These are phyloP conservation scores for Nemania serpens DNA, from an alignment of 2,329 filamentous ascomycete species.

Conservation along the genomic window DNA sequence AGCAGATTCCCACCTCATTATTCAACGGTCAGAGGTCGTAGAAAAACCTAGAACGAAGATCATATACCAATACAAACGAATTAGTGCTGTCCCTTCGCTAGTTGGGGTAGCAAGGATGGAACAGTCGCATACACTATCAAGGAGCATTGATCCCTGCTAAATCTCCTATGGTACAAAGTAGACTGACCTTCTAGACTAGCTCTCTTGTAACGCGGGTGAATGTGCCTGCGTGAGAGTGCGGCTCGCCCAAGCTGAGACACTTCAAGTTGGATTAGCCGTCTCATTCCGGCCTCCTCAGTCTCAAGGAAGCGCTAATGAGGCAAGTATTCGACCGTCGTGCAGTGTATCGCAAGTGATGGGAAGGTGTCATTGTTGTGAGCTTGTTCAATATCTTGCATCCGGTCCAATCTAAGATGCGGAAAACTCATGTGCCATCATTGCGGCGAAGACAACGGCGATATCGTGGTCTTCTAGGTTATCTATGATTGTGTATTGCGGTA, in stretches of 20 bases:
- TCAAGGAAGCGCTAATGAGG: conserved; percentile 30
- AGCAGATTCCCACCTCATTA: not conserved
- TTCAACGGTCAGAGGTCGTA: not conserved
- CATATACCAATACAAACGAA: conserved; percentile 8
- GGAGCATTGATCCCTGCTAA: conserved; percentile 12
- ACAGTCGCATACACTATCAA: not conserved
- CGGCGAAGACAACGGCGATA: too few relatives aligned
- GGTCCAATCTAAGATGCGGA: too few relatives aligned
- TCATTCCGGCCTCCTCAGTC: conserved; percentile 38
- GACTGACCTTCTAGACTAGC: not conserved
- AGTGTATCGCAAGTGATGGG: not conserved
- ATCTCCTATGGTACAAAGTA: conserved; percentile 5
- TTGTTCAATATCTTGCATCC: too few relatives aligned
- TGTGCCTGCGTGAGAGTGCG: conserved; percentile 31
- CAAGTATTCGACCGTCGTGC: not conserved
- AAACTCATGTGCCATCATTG: too few relatives aligned
- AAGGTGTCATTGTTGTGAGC: not conserved
- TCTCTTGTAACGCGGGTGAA: conserved; percentile 2
- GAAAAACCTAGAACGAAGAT: conserved; percentile 9
- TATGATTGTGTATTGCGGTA: too few relatives aligned
- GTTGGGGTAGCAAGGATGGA: not conserved
- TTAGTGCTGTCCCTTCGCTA: not conserved
- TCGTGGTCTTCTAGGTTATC: too few relatives aligned
- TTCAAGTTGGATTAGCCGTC: conserved; percentile 38
- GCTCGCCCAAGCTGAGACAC: conserved; percentile 37